These are phyloP conservation scores for Talaromyces proteolyticus DNA, from an alignment of 495 filamentous ascomycete species.

Conservation along the genomic window DNA sequence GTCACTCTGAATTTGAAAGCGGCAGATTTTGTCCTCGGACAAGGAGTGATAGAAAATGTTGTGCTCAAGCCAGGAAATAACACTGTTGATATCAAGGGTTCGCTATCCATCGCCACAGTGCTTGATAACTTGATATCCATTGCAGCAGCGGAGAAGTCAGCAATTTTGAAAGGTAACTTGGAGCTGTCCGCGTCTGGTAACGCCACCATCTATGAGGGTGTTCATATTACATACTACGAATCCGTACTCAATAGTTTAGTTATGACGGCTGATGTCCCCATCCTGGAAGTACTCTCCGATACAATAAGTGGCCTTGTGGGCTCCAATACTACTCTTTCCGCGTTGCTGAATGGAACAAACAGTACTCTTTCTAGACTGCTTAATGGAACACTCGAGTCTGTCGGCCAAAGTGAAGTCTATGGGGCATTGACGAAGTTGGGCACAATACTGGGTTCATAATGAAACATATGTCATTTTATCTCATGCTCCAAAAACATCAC, in stretches of 20 bases:
- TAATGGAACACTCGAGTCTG: too few relatives aligned
- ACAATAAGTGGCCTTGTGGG: conserved; percentile 12
- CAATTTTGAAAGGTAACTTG: conserved; percentile 29
- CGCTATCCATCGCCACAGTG: background rate
- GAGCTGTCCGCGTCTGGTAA: conserved; percentile 35
- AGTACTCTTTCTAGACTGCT: background rate
- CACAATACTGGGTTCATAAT: too few relatives aligned
- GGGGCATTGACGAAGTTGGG: too few relatives aligned
- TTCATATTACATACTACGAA: conserved; percentile 38
- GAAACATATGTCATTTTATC: too few relatives aligned
- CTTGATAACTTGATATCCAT: conserved; percentile 29
- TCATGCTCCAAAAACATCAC: too few relatives aligned
- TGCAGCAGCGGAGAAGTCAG: conserved; percentile 19
- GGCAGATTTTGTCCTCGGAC: conserved; percentile 28
- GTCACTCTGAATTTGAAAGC: conserved; percentile 35
- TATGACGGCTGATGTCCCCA: conserved; percentile 26
- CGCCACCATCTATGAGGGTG: conserved; percentile 32
- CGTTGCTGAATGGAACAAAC: background rate
- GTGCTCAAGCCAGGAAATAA: conserved; percentile 38
- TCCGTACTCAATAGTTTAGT: conserved; percentile 35
- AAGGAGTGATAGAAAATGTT: conserved; percentile 31
- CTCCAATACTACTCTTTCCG: background rate
- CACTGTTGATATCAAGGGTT: conserved; percentile 27
- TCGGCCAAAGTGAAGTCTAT: too few relatives aligned
- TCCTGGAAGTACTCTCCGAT: conserved; percentile 28